These are phyloP conservation scores for Myxozyma sirexii DNA, from an alignment of 805 yeast species.

Conservation along the genomic window DNA sequence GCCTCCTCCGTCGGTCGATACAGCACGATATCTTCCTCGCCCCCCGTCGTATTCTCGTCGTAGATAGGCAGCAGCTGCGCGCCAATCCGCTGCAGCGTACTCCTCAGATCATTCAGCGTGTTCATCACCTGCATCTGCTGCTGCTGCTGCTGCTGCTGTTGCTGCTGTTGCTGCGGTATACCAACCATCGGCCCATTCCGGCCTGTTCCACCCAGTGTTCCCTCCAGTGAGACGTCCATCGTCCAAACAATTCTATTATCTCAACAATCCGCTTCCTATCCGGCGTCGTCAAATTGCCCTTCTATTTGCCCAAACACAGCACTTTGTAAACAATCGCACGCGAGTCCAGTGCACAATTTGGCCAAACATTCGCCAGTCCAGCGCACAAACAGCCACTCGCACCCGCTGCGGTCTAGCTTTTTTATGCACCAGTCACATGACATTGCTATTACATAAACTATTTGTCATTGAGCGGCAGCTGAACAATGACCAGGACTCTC, in stretches of 20 bases:
- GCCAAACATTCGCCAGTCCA: too few relatives aligned
- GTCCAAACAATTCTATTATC: not conserved
- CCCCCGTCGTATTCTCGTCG: slow-evolving; percentile 23
- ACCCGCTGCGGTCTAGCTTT: too few relatives aligned
- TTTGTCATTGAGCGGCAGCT: too few relatives aligned
- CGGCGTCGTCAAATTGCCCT: too few relatives aligned
- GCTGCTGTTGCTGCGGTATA: not conserved
- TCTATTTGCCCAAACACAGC: too few relatives aligned
- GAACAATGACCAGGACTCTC: too few relatives aligned
- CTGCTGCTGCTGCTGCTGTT: slow-evolving; percentile 5
- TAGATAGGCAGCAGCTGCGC: slow-evolving; percentile 24
- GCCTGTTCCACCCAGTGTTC: not conserved
- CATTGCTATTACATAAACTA: too few relatives aligned
- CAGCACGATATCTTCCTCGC: slow-evolving; percentile 23
- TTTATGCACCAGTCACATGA: too few relatives aligned
- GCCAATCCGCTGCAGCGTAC: slow-evolving; percentile 19
- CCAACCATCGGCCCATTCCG: not conserved
- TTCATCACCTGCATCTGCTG: not conserved
- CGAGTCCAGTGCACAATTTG: too few relatives aligned
- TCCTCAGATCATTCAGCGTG: slow-evolving; percentile 10
- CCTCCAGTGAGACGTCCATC: not conserved
- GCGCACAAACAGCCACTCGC: too few relatives aligned
- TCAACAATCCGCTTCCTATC: too few relatives aligned
- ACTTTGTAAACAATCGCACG: too few relatives aligned
- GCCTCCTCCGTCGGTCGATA: slow-evolving; percentile 20